Evolutionary conservation across 108 stramenopile genomes (phyloP), one percentile per base, ranked within the genome.

Genomic region (Nannochloropsis salina): DNA sequence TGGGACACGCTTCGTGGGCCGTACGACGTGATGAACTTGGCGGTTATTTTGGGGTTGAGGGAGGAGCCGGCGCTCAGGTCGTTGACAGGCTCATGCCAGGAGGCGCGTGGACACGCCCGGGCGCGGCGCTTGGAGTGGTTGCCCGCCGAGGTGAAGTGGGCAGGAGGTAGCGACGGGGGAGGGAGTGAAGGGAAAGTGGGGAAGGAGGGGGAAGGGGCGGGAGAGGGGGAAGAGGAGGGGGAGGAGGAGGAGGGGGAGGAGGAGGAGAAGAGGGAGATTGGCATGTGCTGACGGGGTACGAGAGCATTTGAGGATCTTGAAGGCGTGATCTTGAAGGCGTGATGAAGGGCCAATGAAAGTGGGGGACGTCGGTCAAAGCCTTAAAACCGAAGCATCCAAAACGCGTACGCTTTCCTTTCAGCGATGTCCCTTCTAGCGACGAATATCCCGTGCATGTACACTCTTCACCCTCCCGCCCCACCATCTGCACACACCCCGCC

Each of bases 1-100:
- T 15, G 61, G 8, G 61, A 74, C 20, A n/a, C 20, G 15, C n/a
- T 74, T 15, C 15, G 61, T n/a, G 61, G 61, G 61, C 20, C 61
- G 4, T 74, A 74, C n/a, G 61, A 74, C n/a, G 61, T 74, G 8
- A 74, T 74, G 61, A 74, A 74, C n/a, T n/a, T 74, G 61, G 61
- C 61, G 61, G 61, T 74, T 1, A 2, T 74, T 15, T 74, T 74
- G 61, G 61, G 61, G 15, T 74, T 74, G 61, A 74, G n/a, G 61
- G 61, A 74, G n/a, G 61, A 74, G 61, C 61, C 15, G 61, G 61
- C 61, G 8, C n/a, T 74, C 20, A 74, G 61, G 61, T 15, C 61
- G 15, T 4, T 74, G 61, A 74, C 61, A 6, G 61, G 20, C 20
- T n/a, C 61, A n/a, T 74, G 61, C n/a, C 20, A 74, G 61, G 61